Base-by-base conservation (phyloP, 768 basidiomycete genomes). In the Suillus discolor region DNA sequence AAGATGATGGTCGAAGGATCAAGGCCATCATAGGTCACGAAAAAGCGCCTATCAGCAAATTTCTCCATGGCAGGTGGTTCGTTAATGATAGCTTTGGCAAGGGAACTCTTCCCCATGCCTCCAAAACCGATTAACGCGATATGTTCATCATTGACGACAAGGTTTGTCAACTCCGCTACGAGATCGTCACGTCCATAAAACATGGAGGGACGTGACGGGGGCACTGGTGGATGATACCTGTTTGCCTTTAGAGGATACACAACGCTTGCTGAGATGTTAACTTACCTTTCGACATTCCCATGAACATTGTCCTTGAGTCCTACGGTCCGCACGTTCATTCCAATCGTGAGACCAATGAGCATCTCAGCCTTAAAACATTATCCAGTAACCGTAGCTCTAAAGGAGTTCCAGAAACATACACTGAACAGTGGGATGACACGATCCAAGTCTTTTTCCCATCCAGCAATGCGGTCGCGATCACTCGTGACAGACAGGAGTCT, bases 91-190 rank as follows among this genome's bases (percentile, higher is more conserved):
- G 62, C 62, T 53, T 54, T 57, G 23, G 49, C 25, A 20, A 63
- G 15, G 7, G 62, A 28, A 51, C 34, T 63, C 36, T 63, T 63
- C 66, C 12, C 62, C 8, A 55, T 63, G 34, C 62, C 41, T 6
- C 53, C 63, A 2, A 41, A 6, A 3, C 63, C 63, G 6, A 47
- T 42, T 2, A 64, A 42, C 13, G 28, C 25, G 36, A 57, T 6
- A 42, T 64, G 54, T 16, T 54, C 31, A 11, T 34, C 18, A 3
- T 54, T 54, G 53, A 54, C 9, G 53, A 34, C 53, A 16, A 54
- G 53, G 9, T 54, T 54, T 2, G 28, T 34, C 53, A 54, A 20
- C 31, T 54, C 53, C 5, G 31, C 53, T 2, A 54, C 53, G 11
- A 47, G 47, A 49, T 23, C 5, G 1, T 49, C 23, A 13, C 23